Conservation (phyloP, 2,329 filamentous ascomycete species). For the Diaporthe longicolla region DNA sequence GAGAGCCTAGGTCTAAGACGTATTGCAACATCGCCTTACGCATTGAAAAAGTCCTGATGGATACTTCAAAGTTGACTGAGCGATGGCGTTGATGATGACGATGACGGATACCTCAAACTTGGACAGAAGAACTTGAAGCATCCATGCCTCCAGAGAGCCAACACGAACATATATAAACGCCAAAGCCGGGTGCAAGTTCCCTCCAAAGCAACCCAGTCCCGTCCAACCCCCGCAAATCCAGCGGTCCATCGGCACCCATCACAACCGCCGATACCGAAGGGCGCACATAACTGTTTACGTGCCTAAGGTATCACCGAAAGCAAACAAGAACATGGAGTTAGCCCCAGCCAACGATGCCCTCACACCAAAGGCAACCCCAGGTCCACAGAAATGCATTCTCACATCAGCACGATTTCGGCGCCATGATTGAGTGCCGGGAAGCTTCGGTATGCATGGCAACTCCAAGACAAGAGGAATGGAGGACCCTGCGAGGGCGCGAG, state of each 20-base stretch:
- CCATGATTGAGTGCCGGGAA: neutral
- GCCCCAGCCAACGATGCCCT: neutral
- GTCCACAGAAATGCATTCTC: constrained; percentile 1
- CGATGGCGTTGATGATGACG: neutral
- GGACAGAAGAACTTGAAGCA: neutral
- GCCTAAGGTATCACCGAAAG: neutral
- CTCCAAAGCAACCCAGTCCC: neutral
- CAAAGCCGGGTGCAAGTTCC: neutral
- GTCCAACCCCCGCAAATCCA: neutral
- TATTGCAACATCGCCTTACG: constrained; percentile 24
- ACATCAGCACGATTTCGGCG: constrained; percentile 4
- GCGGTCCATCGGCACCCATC: neutral
- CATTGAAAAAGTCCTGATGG: neutral
- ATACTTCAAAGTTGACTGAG: too few species aligned
- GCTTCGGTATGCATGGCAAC: neutral
- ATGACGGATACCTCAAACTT: neutral
- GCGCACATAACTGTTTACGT: neutral
- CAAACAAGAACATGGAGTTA: neutral
- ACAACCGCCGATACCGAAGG: constrained; percentile 18
- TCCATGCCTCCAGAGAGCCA: neutral
- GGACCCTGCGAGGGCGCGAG: neutral
- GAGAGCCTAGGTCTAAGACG: constrained; percentile 12
- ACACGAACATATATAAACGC: neutral
- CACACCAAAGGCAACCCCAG: neutral
- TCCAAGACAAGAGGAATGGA: neutral